These are phyloP conservation scores for Solanum habrochaites DNA, from an alignment of 257 asterid genomes.

Conservation along the genomic window DNA sequence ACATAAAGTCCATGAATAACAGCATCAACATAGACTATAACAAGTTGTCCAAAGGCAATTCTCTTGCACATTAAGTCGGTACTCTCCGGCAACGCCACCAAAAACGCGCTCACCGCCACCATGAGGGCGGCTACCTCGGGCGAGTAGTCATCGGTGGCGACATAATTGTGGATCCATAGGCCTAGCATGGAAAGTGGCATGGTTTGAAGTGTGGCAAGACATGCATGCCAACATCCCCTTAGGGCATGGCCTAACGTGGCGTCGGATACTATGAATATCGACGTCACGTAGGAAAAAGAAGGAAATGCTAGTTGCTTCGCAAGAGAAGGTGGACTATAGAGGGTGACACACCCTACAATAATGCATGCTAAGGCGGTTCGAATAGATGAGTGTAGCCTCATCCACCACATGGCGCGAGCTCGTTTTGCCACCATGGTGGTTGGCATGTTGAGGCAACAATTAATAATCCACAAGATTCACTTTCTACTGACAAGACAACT, in stretches of 20 bases:
- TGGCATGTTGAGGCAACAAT: not conserved
- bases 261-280: slow-evolving; percentile 30
- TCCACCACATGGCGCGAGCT: slow-evolving; percentile 39
- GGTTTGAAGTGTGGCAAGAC: slow-evolving; percentile 38
- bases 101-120: slow-evolving; percentile 23
- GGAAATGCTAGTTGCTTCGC: slow-evolving; percentile 18
- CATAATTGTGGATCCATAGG: slow-evolving; percentile 9
- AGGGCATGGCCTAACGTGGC: slow-evolving; percentile 46
- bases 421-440: slow-evolving; percentile 27
- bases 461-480: not conserved
- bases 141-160: slow-evolving; percentile 8
- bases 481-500: not conserved
- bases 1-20: slow-evolving; percentile 17
- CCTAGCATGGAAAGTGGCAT: slow-evolving; percentile 32
- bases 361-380: slow-evolving; percentile 45
- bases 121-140: slow-evolving; percentile 15
- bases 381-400: slow-evolving; percentile 38
- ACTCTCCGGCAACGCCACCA: slow-evolving; percentile 41
- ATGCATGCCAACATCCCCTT: slow-evolving; percentile 49
- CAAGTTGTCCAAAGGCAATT: slow-evolving; percentile 68
- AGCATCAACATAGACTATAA: slow-evolving; percentile 29
- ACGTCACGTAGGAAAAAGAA: slow-evolving; percentile 48
- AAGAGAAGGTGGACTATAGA: slow-evolving; percentile 33
- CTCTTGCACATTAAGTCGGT: slow-evolving; percentile 40
- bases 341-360: slow-evolving; percentile 36